Base-by-base conservation (phyloP, 352 stramenopile species). In the Pythium folliculosum region DNA sequence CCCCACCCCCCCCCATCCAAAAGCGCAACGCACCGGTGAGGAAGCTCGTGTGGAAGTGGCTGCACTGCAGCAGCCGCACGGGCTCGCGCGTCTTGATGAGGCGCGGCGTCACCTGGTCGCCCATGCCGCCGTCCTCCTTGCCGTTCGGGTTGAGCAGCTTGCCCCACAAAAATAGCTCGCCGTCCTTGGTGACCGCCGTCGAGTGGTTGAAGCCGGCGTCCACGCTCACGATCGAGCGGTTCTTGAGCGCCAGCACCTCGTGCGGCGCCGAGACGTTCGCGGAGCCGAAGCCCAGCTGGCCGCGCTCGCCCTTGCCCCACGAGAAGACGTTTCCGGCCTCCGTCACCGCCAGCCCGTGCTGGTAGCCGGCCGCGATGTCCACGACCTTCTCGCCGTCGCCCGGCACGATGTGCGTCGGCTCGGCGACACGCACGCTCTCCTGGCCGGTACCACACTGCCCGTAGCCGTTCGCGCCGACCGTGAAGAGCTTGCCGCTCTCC, bases 121-220 rank as follows among this genome's bases (percentile, higher is more conserved):
- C 77, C 45, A 81, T 76, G 21, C 63, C 63, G 44, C 67, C 86
- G 50, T 89, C 79, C 1, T 67, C 69, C 60, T 88, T 89, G 56
- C 80, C 80, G 56, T 90, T 78, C 13, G 81, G 74, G 44, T 92
- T 88, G 13, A 94, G 65, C 52, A 95, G 44, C 69, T 96, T 96
- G 13, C 89, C 89, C 89, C 89, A 96, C 44, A 94, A 19, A 47
- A 86, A 96, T 32, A 96, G 65, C 66, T 94, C 83, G 27, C 89
- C 87, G 43, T 94, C 82, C 51, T 76, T 75, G 32, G 84, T 88
- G 48, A 92, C 48, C 27, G 85, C 87, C 25, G 75, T 86, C 23
- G 84, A 94, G 66, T 90, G 73, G 67, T 94, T 95, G 60, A 96
- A 95, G n/a, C 89, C 88, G 48, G 87, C 86, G 53, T 77, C 77